Conservation (phyloP, 176 grass and related monocot genomes). For the Ensete ventricosum region DNA sequence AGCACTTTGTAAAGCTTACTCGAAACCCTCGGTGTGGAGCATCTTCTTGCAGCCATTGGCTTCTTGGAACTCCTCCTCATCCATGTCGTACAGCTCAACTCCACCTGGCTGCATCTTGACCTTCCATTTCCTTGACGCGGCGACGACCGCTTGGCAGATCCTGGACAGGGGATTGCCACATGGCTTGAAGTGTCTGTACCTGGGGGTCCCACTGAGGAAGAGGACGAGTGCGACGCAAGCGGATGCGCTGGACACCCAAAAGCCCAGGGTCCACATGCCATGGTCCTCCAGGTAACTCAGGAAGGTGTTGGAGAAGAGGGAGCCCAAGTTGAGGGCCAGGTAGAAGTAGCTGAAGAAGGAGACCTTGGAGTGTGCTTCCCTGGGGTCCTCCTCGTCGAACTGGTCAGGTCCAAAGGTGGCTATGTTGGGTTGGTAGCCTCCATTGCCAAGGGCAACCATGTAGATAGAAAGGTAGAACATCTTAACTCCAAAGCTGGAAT, state of each 20-base stretch:
- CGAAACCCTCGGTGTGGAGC: slow-evolving; percentile 1
- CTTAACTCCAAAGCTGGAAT: neutral
- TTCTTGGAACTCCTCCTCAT: neutral
- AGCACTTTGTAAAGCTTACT: neutral
- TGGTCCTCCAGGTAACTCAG: slow-evolving; percentile 9
- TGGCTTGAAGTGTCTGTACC: slow-evolving; percentile 9
- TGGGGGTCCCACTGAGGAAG: neutral
- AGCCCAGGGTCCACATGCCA: slow-evolving; percentile 13
- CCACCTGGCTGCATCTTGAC: neutral
- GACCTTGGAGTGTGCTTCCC: neutral
- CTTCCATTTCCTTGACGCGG: slow-evolving; percentile 13
- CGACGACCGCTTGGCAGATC: slow-evolving; percentile 1
- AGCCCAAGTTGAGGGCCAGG: slow-evolving; percentile 10
- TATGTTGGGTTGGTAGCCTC: slow-evolving; percentile 16
- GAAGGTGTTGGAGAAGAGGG: slow-evolving; percentile 15
- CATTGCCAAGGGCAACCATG: slow-evolving; percentile 9
- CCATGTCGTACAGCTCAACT: neutral
- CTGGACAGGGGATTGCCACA: neutral
- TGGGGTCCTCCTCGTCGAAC: slow-evolving; percentile 4
- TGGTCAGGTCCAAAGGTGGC: slow-evolving; percentile 11
- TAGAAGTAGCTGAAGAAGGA: slow-evolving; percentile 18
- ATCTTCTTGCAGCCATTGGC: neutral
- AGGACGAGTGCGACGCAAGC: neutral
- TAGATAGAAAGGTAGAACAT: slow-evolving; percentile 14
- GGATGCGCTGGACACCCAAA: neutral